Percentiles rank a stretch among this genome's conserved stretches.
phyloP scores from a whole-genome alignment of 495 filamentous ascomycete species.

The Cercophora samala region DNA sequence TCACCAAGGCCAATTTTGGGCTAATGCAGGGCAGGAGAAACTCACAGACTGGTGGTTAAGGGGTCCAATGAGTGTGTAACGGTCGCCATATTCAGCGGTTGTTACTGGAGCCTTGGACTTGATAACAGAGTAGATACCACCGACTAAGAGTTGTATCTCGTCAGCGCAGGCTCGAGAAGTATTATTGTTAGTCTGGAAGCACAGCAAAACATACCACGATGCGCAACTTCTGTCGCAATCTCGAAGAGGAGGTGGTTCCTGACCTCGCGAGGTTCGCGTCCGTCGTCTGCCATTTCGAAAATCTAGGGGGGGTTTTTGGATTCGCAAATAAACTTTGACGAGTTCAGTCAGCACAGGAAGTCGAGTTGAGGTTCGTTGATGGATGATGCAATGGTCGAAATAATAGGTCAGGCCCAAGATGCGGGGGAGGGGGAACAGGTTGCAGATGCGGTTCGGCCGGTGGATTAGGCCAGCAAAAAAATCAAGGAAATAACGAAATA shows the following conservation, averaged over 20 bases:
- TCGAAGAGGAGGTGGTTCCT: slow-evolving; percentile 73
- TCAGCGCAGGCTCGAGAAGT: slow-evolving; percentile 12
- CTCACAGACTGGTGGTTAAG: slow-evolving; percentile 84
- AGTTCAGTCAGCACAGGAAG: not conserved
- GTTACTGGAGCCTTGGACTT: slow-evolving; percentile 99
- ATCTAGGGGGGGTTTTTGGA: not conserved
- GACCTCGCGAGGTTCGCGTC: slow-evolving; percentile 43
- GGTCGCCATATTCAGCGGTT: slow-evolving; percentile 95
- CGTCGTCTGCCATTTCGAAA: slow-evolving; percentile 35
- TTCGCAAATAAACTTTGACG: slow-evolving; percentile 6
- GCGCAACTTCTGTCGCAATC: slow-evolving; percentile 93
- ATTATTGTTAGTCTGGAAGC: not conserved
- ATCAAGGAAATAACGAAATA: not conserved
- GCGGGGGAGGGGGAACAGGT: not conserved
- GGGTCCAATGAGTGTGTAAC: slow-evolving; percentile 92
- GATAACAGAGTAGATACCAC: slow-evolving; percentile 97
- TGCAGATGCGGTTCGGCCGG: not conserved
- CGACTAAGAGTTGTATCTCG: slow-evolving; percentile 62
- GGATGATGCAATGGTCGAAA: not conserved
- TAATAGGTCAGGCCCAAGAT: not conserved
- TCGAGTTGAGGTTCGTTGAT: not conserved
- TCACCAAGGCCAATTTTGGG: not conserved
- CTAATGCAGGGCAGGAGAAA: slow-evolving; percentile 14
- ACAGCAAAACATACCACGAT: slow-evolving; percentile 63
- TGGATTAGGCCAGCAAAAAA: not conserved